Evolutionary conservation across 116 monocot species (phyloP).

Genomic region (Cymodocea nodosa): DNA sequence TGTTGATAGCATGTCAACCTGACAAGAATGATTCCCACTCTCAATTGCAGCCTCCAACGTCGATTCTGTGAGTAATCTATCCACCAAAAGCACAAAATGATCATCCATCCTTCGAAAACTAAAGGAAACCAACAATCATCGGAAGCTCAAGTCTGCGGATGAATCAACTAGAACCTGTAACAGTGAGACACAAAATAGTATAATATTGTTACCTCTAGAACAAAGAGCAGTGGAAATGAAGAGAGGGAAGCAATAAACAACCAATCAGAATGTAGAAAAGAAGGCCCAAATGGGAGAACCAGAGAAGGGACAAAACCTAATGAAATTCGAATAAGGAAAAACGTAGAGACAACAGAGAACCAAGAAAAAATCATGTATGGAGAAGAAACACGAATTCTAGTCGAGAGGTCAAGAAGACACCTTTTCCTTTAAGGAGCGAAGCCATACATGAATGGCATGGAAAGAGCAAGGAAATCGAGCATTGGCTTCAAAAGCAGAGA

Average conservation of each 20-base stretch:
- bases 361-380: not conserved
- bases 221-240: too few species aligned
- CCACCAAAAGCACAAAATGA: conserved; percentile 50
- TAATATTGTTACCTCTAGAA: too few species aligned
- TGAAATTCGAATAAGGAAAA: too few species aligned
- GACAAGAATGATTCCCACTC: conserved; percentile 14
- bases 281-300: too few species aligned
- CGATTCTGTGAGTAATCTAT: conserved; percentile 48
- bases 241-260: too few species aligned
- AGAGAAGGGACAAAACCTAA: not conserved
- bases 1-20: not conserved
- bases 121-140: not conserved
- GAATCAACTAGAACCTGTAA: conserved; percentile 1
- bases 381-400: not conserved
- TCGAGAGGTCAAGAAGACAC: too few species aligned
- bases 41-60: conserved; percentile 36
- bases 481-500: not conserved
- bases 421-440: too few species aligned
- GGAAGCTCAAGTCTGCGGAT: not conserved
- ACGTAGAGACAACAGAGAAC: not conserved
- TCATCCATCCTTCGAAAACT: conserved; percentile 33
- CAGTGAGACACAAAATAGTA: too few species aligned
- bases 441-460: too few species aligned
- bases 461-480: not conserved
- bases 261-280: too few species aligned